These are phyloP conservation scores for Lanmaoa pseudosensibilis DNA, from an alignment of 768 basidiomycete genomes.

Conservation along the genomic window DNA sequence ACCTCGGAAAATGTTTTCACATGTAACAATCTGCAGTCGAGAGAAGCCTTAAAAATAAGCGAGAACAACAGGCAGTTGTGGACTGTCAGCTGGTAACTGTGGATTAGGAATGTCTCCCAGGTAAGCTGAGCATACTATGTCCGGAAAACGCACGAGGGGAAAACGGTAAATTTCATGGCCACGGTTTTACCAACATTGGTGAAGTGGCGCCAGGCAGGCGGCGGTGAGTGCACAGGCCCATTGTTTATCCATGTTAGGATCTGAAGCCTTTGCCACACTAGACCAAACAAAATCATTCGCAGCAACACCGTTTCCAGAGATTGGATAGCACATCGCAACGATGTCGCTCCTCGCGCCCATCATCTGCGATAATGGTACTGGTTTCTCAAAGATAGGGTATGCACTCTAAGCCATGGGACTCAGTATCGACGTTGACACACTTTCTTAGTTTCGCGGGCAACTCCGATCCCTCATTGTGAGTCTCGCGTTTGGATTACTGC, in stretches of 20 bases:
- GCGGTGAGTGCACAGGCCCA: not conserved
- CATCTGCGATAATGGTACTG: conserved; percentile 97
- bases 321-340: conserved; percentile 15
- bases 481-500: conserved; percentile 17
- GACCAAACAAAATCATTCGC: conserved; percentile 23
- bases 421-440: conserved; percentile 11
- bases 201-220: not conserved
- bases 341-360: conserved; percentile 92
- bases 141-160: not conserved
- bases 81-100: not conserved
- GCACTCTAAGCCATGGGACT: conserved; percentile 19
- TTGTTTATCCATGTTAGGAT: conserved; percentile 29
- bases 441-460: conserved; percentile 88
- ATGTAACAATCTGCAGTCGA: no score
- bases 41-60: not conserved
- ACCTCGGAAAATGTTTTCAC: not conserved
- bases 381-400: conserved; percentile 96
- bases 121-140: no score
- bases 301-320: conserved; percentile 13
- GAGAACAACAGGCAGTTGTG: not conserved
- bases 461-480: conserved; percentile 96
- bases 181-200: not conserved
- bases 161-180: not conserved
- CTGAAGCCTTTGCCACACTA: conserved; percentile 24
- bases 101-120: no score